Evolutionary conservation across 2,329 filamentous ascomycete genomes (phyloP), one percentile per base, ranked within the genome.

Genomic region (Pseudogymnoascus sp.): DNA sequence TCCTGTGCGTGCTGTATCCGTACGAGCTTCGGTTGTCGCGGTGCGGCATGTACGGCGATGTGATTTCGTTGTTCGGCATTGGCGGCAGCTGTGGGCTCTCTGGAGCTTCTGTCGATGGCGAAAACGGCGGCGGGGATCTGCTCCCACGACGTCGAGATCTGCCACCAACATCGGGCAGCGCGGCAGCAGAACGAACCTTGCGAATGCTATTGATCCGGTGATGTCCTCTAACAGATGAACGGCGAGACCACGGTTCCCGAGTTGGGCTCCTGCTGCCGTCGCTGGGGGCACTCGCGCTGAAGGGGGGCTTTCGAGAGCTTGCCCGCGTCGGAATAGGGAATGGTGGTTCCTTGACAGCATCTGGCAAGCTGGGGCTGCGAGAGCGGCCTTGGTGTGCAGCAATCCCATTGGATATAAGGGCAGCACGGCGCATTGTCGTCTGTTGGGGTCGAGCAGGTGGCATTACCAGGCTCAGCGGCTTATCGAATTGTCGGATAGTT

Each of bases 241-340:
- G 80, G 25, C 84, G 79, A 34, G 76, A 75, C 75, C 83, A 85
- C n/a, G 76, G 75, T 21, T 81, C 80, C n/a, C 79, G 80, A 0
- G 88, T 91, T 1, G 92, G 92, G 72, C 91, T 96, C 66, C 86
- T 83, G 42, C 86, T 87, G 3, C 89, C 89, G 66, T 96, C 91
- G 66, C 84, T 85, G 7, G 71, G 80, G 2, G 80, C 79, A 72
- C 89, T 92, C 60, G 83, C 79, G 68, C 83, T 88, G 65, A 86
- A 76, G 0, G 86, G 84, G 21, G 88, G 82, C 70, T 89, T 87
- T 65, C 92, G 86, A 5, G 93, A 99, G 75, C 93, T 97, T 31
- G 91, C 90, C 63, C 95, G 83, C 2, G 88, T 88, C 0, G 95
- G 95, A 5, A 99, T 96, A 0, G 95, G 93, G 78, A 96, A 97